Evolutionary conservation across 2,329 filamentous ascomycete species (phyloP).

Genomic region (Phaeophleospora eucalypticola): DNA sequence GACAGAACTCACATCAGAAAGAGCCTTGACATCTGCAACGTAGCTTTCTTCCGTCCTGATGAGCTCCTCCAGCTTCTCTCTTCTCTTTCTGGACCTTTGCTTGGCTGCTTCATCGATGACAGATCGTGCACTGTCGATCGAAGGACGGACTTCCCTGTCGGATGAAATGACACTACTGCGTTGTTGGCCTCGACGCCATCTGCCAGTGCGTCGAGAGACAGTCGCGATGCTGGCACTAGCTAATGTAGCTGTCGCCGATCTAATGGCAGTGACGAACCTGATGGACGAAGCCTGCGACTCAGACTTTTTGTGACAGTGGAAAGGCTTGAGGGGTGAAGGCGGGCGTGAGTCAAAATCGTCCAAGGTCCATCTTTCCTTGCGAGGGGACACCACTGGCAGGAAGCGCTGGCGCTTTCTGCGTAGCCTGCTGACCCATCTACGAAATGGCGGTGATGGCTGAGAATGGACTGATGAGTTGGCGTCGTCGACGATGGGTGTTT

Average conservation of each 20-base stretch:
- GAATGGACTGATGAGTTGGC: not conserved
- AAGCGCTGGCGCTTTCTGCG: slow-evolving; percentile 53
- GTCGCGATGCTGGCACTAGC: slow-evolving; percentile 66
- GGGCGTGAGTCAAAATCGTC: slow-evolving; percentile 32
- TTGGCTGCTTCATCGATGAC: slow-evolving; percentile 65
- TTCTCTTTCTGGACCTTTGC: slow-evolving; percentile 68
- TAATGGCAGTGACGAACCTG: slow-evolving; percentile 73
- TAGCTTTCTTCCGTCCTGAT: slow-evolving; percentile 84
- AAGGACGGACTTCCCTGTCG: slow-evolving; percentile 61
- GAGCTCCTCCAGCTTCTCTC: slow-evolving; percentile 78
- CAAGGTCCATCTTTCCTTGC: slow-evolving; percentile 34
- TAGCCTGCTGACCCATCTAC: slow-evolving; percentile 69
- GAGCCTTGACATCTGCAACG: slow-evolving; percentile 77
- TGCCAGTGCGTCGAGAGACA: slow-evolving; percentile 53
- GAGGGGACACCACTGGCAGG: slow-evolving; percentile 35
- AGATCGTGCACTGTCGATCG: slow-evolving; percentile 51
- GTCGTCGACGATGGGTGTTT: slow-evolving; percentile 2
- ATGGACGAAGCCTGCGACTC: slow-evolving; percentile 69
- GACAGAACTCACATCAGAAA: slow-evolving; percentile 66
- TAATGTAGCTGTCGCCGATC: slow-evolving; percentile 75
- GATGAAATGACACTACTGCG: slow-evolving; percentile 54
- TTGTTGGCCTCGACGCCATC: slow-evolving; percentile 57
- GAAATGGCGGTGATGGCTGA: slow-evolving; percentile 44
- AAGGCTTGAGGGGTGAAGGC: slow-evolving; percentile 12
- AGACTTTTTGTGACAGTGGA: slow-evolving; percentile 36